These are phyloP conservation scores for Tetragonia tetragonoides DNA, from an alignment of 148 eudicot genomes.

Conservation along the genomic window DNA sequence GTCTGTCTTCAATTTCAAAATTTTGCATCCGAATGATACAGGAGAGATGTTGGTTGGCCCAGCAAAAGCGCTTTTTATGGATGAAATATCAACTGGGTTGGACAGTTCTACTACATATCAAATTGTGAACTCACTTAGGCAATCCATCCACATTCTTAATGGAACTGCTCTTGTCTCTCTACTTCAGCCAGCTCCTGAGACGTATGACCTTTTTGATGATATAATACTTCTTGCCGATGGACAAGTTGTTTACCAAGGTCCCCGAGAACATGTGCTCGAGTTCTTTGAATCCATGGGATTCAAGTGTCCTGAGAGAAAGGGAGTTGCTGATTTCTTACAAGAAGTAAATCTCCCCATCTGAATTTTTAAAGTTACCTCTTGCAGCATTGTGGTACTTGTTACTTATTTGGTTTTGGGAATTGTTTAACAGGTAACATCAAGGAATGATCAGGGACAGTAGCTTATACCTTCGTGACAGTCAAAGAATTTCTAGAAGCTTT, in stretches of 20 bases:
- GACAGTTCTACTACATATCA: constrained; percentile 93
- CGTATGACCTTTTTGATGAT: constrained; percentile 79
- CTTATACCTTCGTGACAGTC: constrained; percentile 56
- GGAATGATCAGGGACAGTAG: constrained; percentile 86
- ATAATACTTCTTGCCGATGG: constrained; percentile 84
- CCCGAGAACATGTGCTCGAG: constrained; percentile 71
- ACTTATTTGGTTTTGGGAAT: constrained; percentile 4
- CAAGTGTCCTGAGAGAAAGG: constrained; percentile 87
- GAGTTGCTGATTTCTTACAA: constrained; percentile 88
- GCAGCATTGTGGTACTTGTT: background rate
- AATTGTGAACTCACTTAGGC: constrained; percentile 75
- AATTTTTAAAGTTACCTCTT: background rate
- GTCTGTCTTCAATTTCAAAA: constrained; percentile 1
- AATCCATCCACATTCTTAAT: constrained; percentile 74
- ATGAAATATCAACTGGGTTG: constrained; percentile 87
- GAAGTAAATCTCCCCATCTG: constrained; percentile 42
- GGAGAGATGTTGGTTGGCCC: constrained; percentile 97
- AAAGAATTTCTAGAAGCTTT: constrained; percentile 70
- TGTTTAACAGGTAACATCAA: constrained; percentile 68
- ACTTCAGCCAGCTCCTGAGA: constrained; percentile 90
- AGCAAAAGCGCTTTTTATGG: constrained; percentile 84
- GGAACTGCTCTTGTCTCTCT: constrained; percentile 82
- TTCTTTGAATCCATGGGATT: constrained; percentile 87
- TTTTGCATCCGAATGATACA: constrained; percentile 25
- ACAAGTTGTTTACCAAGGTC: constrained; percentile 82